Evolutionary conservation across 306 rosid genomes (phyloP), one percentile per base, ranked within the genome.

Genomic region (Arachis stenosperma): DNA sequence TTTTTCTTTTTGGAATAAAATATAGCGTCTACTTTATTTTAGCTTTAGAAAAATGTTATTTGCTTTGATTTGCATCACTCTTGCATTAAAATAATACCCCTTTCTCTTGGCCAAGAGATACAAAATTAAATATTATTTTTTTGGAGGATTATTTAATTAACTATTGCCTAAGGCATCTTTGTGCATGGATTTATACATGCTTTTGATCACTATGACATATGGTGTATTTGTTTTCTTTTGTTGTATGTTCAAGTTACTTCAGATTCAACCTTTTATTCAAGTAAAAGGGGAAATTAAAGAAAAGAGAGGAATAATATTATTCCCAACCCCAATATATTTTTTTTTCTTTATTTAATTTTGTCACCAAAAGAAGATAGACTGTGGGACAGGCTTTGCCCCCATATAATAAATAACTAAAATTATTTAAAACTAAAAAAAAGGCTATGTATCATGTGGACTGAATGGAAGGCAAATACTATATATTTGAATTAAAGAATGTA

Each of bases 61-160:
- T 81, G 81, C 52, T 82, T 79, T 73, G 57, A 65, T 76, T 76
- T 79, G 70, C 67, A 66, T 74, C 69, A 53, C 66, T 73, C 65
- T 75, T 43, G 65, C 40, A 41, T 30, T 80, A 77, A 87, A 79
- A 80, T 80, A 84, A 69, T 73, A 67, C 41, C 60, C 48, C 54
- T 69, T 82, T 77, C 77, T 56, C 77, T 77, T 80, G 78, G 78
- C 67, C 73, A 68, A 80, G 65, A 54, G 79, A 66, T 71, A 58
- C 52, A 59, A 48, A 66, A 62, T 33, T 33, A 33, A 4, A 33
- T 33, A 33, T 33, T 33, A 75, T 63, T 66, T 40, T 61, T 36
- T 63, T 59, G 9, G 55, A 58, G 27, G 56, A 70, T 75, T 81
- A 70, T 75, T 81, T 69, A 75, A 78, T 81, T 69, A 75, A 78